Evolutionary conservation across 2,329 filamentous ascomycete species (phyloP), one percentile per base, ranked within the genome.

Genomic region (Claviceps citrina): DNA sequence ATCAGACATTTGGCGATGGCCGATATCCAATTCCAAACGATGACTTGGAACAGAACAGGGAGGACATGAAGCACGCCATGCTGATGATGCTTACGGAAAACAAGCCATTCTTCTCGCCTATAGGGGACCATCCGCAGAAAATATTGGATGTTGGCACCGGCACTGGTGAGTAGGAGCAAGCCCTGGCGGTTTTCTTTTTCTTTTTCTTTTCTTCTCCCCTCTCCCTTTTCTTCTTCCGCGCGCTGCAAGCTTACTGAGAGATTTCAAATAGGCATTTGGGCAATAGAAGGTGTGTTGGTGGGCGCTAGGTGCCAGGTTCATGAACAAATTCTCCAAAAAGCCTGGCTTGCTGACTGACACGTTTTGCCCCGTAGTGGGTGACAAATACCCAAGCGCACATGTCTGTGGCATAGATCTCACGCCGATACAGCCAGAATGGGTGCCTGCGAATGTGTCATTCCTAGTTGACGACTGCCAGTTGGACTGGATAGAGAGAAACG

Each of bases 101-200:
- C 5, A 51, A 52, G 28, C 53, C 68, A 7, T 61, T 63, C 43
- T 56, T 60, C 36, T 57, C 64, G 7, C 66, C 65, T 1, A 51
- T 70, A 32, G 42, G 54, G 4, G 51, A 57, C 12, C 50, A 58
- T 13, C 46, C 43, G 10, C 48, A 66, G 38, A 47, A 47, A 26
- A 50, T 66, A 4, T 48, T 65, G 30, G 65, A 67, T 45, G 45
- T 67, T 22, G 64, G 63, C 60, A 54, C 43, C 49, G 57, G 35
- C 1, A 42, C 42, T 16, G 46, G 43, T 49, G 16, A 35, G 42
- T 27, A 19, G 28, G 28, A 22, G 22, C n/a, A n/a, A n/a, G n/a
- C n/a, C n/a, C n/a, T n/a, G n/a, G n/a, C n/a, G n/a, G 20, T 26
- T 9, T 32, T 20, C 4, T 20, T 32, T 6, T 13, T 20, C 1